Base-by-base conservation (phyloP, 2,329 filamentous ascomycete species). In the Arthrobotrys conoides region DNA sequence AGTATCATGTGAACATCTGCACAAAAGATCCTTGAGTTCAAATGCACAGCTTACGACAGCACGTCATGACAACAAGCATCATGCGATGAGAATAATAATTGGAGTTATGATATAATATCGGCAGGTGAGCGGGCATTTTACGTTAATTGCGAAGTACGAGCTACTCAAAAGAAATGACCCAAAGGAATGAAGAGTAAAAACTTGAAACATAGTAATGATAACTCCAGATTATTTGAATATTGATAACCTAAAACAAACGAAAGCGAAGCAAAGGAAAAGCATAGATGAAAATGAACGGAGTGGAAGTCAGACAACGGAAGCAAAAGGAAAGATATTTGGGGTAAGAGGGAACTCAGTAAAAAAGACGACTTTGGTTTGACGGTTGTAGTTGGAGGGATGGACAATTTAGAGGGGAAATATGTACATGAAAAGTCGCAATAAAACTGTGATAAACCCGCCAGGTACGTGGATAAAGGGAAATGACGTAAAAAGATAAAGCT, bases 391-490 rank as follows among this genome's bases (percentile, higher is more conserved):
- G 38, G 24, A 57, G 30, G 76, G 53, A 73, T 36, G 66, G 55
- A 69, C 70, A 69, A 65, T 71, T 80, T 68, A 46, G 67, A 30
- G 66, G 30, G 61, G 55, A 75, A 80, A 36, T 65, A 70, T 64
- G 38, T 76, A 71, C 69, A 71, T 59, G 51, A 61, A 76, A 79
- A 79, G 68, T 76, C 59, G 69, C 70, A 81, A 76, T 63, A 72
- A 71, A 79, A 76, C 55, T 53, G 46, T 55, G 48, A 48, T 61
- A 69, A 71, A 61, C 67, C 69, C 61, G 70, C 75, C 61, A 79
- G 69, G 73, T 70, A 59, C 64, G 48, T 78, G 22, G 53, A 64
- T 27, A 64, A 30, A 78, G 9, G 44, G 53, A 71, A 67, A 53
- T 18, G 48, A 76, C 73, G 70, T 65, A 66, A 55, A 73, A 53